Evolutionary conservation across 495 filamentous ascomycete genomes (phyloP), one percentile per base, ranked within the genome.

Genomic region (Pyronema domesticum): DNA sequence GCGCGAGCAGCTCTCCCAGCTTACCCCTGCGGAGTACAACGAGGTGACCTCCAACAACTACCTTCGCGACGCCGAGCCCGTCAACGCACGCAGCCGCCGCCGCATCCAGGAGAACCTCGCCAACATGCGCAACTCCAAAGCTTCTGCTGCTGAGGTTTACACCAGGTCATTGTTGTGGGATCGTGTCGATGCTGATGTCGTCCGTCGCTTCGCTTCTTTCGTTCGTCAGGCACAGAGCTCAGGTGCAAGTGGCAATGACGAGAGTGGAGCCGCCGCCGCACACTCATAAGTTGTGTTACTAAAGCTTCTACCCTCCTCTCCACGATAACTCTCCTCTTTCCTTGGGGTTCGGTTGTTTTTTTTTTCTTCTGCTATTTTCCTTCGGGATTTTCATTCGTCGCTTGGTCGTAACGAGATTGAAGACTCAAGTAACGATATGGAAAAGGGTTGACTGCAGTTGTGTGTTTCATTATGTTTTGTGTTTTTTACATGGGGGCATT

Each of bases 161-260:
- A 91, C 86, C 30, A 75, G 89, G 33, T 91, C 85, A 48, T 75
- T 98, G 55, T 81, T 98, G 60, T 95, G 88, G 88, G 88, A 95
- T 62, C 81, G 83, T 65, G 85, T 98, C 57, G 87, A 93, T 45
- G 73, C 79, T 58, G 87, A 98, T 63, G 85, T 95, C 45, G 89
- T 98, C 50, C 79, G 80, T 55, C 85, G 89, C 69, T 98, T 96
- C 71, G 83, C 82, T 94, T 79, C 85, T 91, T 56, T 76, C 77
- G 68, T 74, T 82, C 56, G 64, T 46, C 69, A 68, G 68, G 64
- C 60, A 44, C 65, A 62, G 48, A 60, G 54, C 56, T 51, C 55
- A 55, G 55, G 64, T 53, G 56, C 60, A 30, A 58, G 58, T 23
- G 62, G 62, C 48, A 64, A 64, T 55, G 61, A 61, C 33, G 62